phyloP scores from a whole-genome alignment of 1,284 basidiomycete genomes.

The Ceratobasidium sp. region DNA sequence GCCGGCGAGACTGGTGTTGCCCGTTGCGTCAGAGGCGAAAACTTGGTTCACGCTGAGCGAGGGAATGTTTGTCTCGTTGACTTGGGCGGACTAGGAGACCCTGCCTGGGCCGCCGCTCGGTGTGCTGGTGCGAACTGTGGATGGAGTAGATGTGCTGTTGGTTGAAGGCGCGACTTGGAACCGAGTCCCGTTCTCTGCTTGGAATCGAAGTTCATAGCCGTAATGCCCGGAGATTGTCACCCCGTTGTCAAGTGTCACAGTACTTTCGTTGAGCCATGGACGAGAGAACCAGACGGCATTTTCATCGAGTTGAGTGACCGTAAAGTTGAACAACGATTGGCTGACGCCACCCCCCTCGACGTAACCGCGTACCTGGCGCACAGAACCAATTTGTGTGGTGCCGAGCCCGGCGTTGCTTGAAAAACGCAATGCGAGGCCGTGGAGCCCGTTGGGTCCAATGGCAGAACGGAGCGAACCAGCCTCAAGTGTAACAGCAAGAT shows the following conservation, averaged over 20 bases:
- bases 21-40: background rate
- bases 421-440: conserved; percentile 20
- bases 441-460: conserved; percentile 20
- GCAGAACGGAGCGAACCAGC: conserved; percentile 14
- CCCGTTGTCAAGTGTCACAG: conserved; percentile 13
- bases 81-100: conserved; percentile 31
- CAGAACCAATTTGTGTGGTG: conserved; percentile 25
- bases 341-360: conserved; percentile 29
- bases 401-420: conserved; percentile 27
- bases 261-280: conserved; percentile 25
- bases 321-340: conserved; percentile 29
- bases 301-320: conserved; percentile 26
- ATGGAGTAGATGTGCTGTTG: conserved; percentile 11
- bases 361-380: conserved; percentile 18
- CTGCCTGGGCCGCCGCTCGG: conserved; percentile 1
- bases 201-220: conserved; percentile 31
- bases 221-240: conserved; percentile 16
- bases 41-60: conserved; percentile 17
- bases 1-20: background rate
- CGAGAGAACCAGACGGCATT: conserved; percentile 30
- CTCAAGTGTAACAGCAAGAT: conserved; percentile 19
- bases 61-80: conserved; percentile 31
- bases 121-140: background rate
- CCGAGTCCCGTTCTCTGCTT: conserved; percentile 24
- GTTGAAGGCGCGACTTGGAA: conserved; percentile 10